Evolutionary conservation across 495 filamentous ascomycete species (phyloP).

Genomic region (Letharia columbiana): DNA sequence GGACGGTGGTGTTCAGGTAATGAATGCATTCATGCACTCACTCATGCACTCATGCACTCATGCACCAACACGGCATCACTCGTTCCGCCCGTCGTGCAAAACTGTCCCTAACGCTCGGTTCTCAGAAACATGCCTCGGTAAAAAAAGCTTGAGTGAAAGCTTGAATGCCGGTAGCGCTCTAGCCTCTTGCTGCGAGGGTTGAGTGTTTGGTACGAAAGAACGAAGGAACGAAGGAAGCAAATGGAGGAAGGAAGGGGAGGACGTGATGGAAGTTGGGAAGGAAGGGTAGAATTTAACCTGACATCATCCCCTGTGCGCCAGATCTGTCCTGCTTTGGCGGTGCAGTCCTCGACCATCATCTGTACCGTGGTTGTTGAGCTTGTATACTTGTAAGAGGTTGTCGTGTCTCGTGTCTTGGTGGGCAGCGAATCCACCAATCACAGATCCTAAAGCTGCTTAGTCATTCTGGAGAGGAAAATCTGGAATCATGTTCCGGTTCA

Average conservation of each 20-base stretch:
- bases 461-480: background rate
- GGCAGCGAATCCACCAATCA: background rate
- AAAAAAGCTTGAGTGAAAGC: conserved; percentile 2
- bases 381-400: background rate
- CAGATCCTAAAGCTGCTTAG: background rate
- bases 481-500: too few species aligned
- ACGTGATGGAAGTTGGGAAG: too few species aligned
- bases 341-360: too few species aligned
- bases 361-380: too few species aligned
- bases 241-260: background rate
- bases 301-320: background rate
- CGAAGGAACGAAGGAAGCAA: background rate
- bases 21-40: background rate
- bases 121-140: background rate
- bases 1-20: background rate
- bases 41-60: background rate
- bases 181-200: background rate
- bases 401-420: too few species aligned
- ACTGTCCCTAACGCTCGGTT: background rate
- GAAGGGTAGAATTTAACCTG: background rate
- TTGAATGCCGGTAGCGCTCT: background rate
- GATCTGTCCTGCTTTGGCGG: background rate
- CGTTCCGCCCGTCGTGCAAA: background rate
- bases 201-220: background rate
- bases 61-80: background rate